Evolutionary conservation across 2,329 filamentous ascomycete species (phyloP), one percentile per base, ranked within the genome.

Genomic region (Nannizzia gypsea): DNA sequence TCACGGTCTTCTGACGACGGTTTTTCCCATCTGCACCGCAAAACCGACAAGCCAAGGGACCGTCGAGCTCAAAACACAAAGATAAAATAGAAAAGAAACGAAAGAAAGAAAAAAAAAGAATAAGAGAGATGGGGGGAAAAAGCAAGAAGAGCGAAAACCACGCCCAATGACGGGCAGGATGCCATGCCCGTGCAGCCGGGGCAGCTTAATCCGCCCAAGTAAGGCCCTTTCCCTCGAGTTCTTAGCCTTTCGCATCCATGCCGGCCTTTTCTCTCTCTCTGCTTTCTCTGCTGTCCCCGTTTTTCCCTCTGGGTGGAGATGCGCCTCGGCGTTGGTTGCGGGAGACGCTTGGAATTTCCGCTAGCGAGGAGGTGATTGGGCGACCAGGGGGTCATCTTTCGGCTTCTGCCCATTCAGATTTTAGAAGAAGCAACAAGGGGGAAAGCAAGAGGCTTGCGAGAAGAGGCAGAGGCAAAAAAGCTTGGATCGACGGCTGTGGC

Each of bases 401-500:
- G 46, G 13, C 46, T 20, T 40, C 5, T 11, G 46, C 46, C 46
- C 46, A 50, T 50, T 11, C 22, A 31, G 15, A n/a, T 26, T 26
- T 3, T 22, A 28, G 44, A n/a, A 26, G 9, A 26, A 13, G 13
- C 20, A 2, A 48, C 9, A 48, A 26, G 31, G 44, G 22, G 44
- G 17, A 52, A 52, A 52, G 22, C n/a, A n/a, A n/a, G n/a, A n/a
- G n/a, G n/a, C n/a, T n/a, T n/a, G n/a, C n/a, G 22, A 13, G 15
- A 20, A 28, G 46, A 26, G 13, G 26, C 13, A 52, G 46, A 52
- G 22, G 46, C 46, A n/a, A 52, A 52, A 52, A 26, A 42, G 46
- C 24, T 52, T 52, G 46, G 46, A 52, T 52, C 46, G 46, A 52
- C 46, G 46, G 46, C 15, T 52, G 46, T 52, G 46, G 46, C 46